Evolutionary conservation across 345 rosid genomes (phyloP).

Genomic region (Corchorus olitorius): DNA sequence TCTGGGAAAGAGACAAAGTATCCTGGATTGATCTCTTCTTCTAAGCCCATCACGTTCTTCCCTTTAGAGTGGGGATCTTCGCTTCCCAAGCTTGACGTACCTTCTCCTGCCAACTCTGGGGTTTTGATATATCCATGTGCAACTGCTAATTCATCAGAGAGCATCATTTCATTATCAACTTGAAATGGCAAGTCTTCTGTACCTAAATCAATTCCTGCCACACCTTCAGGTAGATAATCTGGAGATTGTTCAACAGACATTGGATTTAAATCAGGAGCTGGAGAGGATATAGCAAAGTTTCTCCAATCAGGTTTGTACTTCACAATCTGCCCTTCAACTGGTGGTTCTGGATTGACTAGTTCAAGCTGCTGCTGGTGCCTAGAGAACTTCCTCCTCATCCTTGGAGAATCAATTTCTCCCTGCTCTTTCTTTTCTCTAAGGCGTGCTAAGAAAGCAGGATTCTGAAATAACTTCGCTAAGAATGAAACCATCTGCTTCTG

Average conservation of each 20-base stretch:
- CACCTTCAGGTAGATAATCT: constrained; percentile 36
- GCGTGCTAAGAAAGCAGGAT: constrained; percentile 55
- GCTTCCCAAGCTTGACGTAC: constrained; percentile 32
- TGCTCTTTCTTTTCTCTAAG: constrained; percentile 54
- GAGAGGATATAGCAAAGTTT: constrained; percentile 25
- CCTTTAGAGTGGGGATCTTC: constrained; percentile 42
- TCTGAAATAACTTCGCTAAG: constrained; percentile 71
- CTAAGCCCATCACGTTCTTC: constrained; percentile 41
- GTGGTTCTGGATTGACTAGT: constrained; percentile 35
- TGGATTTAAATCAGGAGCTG: constrained; percentile 30
- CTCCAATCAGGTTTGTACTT: constrained; percentile 45
- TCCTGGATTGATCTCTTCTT: constrained; percentile 45
- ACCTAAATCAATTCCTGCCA: constrained; percentile 30
- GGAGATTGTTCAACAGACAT: constrained; percentile 27
- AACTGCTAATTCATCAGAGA: constrained; percentile 21
- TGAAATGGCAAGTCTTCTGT: constrained; percentile 35
- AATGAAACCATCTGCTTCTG: constrained; percentile 80
- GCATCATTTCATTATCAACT: background rate
- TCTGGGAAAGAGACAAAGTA: constrained; percentile 58
- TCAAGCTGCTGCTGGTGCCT: constrained; percentile 49
- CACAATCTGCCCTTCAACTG: constrained; percentile 46
- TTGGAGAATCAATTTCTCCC: constrained; percentile 43
- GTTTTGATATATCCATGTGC: constrained; percentile 22
- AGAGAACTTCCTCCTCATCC: constrained; percentile 63
- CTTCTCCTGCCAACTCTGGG: constrained; percentile 34